Evolutionary conservation across 768 basidiomycete species (phyloP), one percentile per base, ranked within the genome.

Genomic region (Tylopilus intermedius): DNA sequence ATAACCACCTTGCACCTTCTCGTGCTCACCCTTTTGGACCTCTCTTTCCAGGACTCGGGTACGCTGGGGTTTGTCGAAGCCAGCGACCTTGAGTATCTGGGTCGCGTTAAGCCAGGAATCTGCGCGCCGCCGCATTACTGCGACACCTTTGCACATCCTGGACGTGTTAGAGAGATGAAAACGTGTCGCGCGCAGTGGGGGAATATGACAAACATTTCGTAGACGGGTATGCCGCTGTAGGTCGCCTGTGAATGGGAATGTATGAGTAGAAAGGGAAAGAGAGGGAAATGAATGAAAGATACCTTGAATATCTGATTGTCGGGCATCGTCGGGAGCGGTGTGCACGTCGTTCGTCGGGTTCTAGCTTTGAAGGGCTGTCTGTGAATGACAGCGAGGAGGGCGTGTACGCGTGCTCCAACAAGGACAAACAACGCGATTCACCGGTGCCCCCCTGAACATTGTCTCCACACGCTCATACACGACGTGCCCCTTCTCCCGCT

Each of bases 21-120:
- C 95, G 70, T 99, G 96, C 62, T 93, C 90, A 26, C 94, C 96
- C 68, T 98, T 98, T 69, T 99, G 96, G 7, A 99, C 86, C 72
- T 99, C 96, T 59, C 96, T 83, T 71, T 99, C 96, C 41, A 99
- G 79, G 14, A 99, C 94, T 50, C 96, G 85, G 54, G 96, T 99
- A 45, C 96, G 79, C 67, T 98, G 96, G 1, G 96, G 96, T 69
- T 99, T 99, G 74, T 99, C 96, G 62, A 98, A 98, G 9, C 95
- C 96, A 27, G 94, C 96, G 61, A 99, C 95, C 71, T 99, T 99
- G 65, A 99, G 82, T 58, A 99, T 96, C 68, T 95, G 93, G 1
- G 96, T 99, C 72, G 96, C 96, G 80, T 99, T 99, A 53, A 99
- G 79, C 90, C 96, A 99, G 39, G 88, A 89, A 73, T 99, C 96